These are phyloP conservation scores for Coniochaeta prunicola DNA, from an alignment of 2,329 filamentous ascomycete species.

Conservation along the genomic window DNA sequence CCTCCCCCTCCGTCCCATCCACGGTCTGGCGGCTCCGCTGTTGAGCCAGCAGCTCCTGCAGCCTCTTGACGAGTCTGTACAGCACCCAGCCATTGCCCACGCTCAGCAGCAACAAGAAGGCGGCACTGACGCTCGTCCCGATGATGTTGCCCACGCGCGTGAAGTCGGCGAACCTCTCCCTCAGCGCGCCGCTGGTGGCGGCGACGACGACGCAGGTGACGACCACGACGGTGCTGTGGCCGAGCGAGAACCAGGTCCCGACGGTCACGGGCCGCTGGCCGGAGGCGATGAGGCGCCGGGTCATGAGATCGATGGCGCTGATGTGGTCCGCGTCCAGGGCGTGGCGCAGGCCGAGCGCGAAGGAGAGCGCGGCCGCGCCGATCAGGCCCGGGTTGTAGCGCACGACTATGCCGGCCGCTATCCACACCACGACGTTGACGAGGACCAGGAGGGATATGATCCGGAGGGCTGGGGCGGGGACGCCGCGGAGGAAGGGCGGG, in stretches of 20 bases:
- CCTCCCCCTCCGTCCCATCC: conserved; percentile 11
- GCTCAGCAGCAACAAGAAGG: conserved; percentile 75
- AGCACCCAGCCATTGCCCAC: conserved; percentile 82
- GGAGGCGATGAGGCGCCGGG: conserved; percentile 75
- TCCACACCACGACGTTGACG: conserved; percentile 50
- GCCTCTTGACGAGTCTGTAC: conserved; percentile 63
- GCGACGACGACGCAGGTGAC: conserved; percentile 88
- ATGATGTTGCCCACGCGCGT: conserved; percentile 78
- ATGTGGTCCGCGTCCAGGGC: conserved; percentile 95
- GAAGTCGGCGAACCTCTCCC: conserved; percentile 74
- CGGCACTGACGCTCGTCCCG: conserved; percentile 78
- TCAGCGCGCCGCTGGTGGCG: conserved; percentile 77
- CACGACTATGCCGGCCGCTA: conserved; percentile 43
- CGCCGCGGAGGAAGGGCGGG: conserved; percentile 14
- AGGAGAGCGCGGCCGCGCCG: conserved; percentile 76
- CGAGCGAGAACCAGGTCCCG: conserved; percentile 88
- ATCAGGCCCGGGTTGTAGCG: conserved; percentile 55
- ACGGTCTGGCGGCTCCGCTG: conserved; percentile 15
- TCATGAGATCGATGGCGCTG: conserved; percentile 88
- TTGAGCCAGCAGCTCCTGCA: conserved; percentile 52
- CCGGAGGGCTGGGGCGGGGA: conserved; percentile 27
- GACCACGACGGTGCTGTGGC: conserved; percentile 88
- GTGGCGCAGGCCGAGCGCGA: conserved; percentile 83
- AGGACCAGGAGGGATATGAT: conserved; percentile 44
- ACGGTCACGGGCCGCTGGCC: conserved; percentile 85